Evolutionary conservation across 2,329 filamentous ascomycete genomes (phyloP).

Genomic region (Diaporthe citri): DNA sequence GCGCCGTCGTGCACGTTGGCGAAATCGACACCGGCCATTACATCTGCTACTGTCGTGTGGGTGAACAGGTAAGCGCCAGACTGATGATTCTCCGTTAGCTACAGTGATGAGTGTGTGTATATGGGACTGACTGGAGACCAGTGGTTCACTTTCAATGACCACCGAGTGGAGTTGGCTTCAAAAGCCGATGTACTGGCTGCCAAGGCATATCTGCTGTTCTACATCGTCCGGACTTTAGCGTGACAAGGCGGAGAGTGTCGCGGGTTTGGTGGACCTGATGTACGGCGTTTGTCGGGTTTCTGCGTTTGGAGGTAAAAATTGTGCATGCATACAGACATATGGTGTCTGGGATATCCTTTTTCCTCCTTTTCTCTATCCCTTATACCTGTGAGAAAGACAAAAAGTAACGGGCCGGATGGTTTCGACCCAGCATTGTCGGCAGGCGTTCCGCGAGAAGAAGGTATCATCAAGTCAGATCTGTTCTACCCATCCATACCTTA

Average conservation of each 20-base stretch:
- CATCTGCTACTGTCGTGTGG: conserved; percentile 87
- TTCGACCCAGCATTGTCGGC: conserved; percentile 17
- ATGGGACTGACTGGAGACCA: conserved; percentile 52
- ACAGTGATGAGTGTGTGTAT: neutral
- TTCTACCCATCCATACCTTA: conserved; percentile 20
- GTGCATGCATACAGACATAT: conserved; percentile 26
- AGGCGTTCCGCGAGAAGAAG: conserved; percentile 27
- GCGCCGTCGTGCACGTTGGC: conserved; percentile 92
- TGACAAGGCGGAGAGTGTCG: conserved; percentile 45
- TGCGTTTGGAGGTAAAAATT: conserved; percentile 7
- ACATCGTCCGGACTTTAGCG: conserved; percentile 75
- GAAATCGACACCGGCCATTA: conserved; percentile 95
- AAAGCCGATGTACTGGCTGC: conserved; percentile 88
- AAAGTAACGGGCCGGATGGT: conserved; percentile 1
- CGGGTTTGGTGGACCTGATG: conserved; percentile 19
- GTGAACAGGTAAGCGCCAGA: conserved; percentile 69
- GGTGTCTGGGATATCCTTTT: conserved; percentile 18
- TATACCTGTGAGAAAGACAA: conserved; percentile 14
- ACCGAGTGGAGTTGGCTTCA: conserved; percentile 86
- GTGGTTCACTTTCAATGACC: conserved; percentile 98
- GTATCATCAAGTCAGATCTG: conserved; percentile 1
- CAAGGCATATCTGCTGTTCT: conserved; percentile 92
- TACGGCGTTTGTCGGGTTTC: conserved; percentile 30
- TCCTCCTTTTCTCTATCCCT: neutral
- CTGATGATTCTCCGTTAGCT: neutral